Conservation (phyloP, 768 basidiomycete genomes). For the Calocybe gangraenosa region DNA sequence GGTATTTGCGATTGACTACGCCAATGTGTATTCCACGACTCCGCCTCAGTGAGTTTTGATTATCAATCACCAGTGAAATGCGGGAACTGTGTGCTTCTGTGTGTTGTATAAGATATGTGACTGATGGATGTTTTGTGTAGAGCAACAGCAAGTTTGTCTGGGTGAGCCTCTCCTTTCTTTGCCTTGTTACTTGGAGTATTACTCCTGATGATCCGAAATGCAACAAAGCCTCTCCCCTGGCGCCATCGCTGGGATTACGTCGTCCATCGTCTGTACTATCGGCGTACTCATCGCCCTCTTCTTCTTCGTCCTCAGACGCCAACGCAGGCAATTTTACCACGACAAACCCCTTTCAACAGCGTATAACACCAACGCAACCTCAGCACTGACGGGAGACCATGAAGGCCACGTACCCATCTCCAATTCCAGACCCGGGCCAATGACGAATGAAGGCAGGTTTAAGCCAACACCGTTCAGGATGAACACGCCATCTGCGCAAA, state of each 20-base stretch:
- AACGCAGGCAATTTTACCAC: neutral
- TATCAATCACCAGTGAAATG: constrained; percentile 22
- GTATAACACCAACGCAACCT: neutral
- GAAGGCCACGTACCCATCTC: constrained; percentile 3
- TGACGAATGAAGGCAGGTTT: neutral
- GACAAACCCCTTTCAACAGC: constrained; percentile 17
- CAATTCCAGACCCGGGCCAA: constrained; percentile 5
- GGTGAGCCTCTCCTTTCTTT: too few species aligned
- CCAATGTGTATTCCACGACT: constrained; percentile 9
- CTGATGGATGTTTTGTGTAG: constrained; percentile 11
- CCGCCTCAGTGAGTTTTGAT: constrained; percentile 6
- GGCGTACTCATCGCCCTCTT: constrained; percentile 6
- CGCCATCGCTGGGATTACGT: constrained; percentile 9
- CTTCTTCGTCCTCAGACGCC: constrained; percentile 7
- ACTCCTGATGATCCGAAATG: constrained; percentile 21
- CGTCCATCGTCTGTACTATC: constrained; percentile 1
- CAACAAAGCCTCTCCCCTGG: constrained; percentile 1
- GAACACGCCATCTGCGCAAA: constrained; percentile 25
- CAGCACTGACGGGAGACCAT: neutral
- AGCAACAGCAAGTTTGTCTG: too few species aligned
- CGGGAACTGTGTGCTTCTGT: constrained; percentile 13
- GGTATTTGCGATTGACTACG: constrained; percentile 10
- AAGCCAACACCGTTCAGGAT: neutral
- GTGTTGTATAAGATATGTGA: too few species aligned
- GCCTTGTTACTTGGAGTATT: neutral